Conservation (phyloP, 2,329 filamentous ascomycete genomes). For the Colletotrichum sojae region DNA sequence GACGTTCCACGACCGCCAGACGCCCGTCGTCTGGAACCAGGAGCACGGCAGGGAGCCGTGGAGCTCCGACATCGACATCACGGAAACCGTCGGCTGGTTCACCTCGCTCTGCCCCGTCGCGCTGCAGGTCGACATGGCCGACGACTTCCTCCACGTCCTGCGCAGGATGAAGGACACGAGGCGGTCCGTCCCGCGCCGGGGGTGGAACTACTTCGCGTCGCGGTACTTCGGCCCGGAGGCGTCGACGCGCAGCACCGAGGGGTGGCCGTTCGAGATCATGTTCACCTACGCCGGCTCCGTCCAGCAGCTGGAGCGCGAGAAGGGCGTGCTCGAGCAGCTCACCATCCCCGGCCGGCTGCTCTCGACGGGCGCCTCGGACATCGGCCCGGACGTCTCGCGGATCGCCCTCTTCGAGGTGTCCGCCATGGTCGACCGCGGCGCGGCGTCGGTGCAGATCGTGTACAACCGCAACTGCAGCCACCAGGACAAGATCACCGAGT, state of each 20-base stretch:
- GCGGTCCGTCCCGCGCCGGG: conserved; percentile 58
- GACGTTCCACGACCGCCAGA: conserved; percentile 65
- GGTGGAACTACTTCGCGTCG: conserved; percentile 65
- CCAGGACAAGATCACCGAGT: conserved; percentile 59
- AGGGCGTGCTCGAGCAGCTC: conserved; percentile 65
- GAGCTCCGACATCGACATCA: conserved; percentile 64
- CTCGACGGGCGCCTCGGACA: conserved; percentile 57
- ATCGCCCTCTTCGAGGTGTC: conserved; percentile 67
- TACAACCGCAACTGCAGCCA: conserved; percentile 60
- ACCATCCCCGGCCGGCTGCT: conserved; percentile 56
- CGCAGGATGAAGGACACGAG: conserved; percentile 68
- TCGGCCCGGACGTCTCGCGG: conserved; percentile 61
- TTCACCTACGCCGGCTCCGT: conserved; percentile 69
- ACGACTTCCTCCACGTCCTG: conserved; percentile 66
- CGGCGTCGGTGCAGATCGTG: conserved; percentile 61
- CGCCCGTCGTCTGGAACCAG: conserved; percentile 69
- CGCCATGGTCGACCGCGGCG: conserved; percentile 60
- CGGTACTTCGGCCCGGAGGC: conserved; percentile 55
- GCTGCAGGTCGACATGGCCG: conserved; percentile 56
- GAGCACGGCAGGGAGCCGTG: conserved; percentile 63
- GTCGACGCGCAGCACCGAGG: conserved; percentile 49
- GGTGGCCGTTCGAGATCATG: conserved; percentile 69
- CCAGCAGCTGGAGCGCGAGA: conserved; percentile 62
- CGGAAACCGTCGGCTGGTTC: conserved; percentile 73
- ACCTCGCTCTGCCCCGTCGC: conserved; percentile 69